Conservation (phyloP, 208 protist genomes). For the Strigomonas culicis region DNA sequence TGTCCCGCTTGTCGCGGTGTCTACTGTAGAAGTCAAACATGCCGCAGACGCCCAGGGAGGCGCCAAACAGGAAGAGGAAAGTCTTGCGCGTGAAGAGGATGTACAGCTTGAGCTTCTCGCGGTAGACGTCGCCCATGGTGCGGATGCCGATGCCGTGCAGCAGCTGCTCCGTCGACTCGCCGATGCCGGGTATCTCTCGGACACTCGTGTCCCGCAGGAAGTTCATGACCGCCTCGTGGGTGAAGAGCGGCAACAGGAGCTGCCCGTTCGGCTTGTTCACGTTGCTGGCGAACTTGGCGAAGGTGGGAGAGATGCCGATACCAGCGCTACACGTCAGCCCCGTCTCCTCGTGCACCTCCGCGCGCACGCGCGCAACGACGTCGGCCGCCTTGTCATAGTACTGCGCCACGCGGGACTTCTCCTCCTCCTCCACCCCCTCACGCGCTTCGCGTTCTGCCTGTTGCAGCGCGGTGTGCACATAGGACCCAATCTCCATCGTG, state of each 20-base stretch:
- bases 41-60: slow-evolving; percentile 43
- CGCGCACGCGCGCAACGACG: slow-evolving; percentile 49
- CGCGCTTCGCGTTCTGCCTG: neutral
- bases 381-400: slow-evolving; percentile 37
- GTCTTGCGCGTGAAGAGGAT: slow-evolving; percentile 64
- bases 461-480: slow-evolving; percentile 18
- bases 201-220: slow-evolving; percentile 39
- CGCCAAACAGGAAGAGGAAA: slow-evolving; percentile 51
- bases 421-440: neutral
- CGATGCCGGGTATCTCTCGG: slow-evolving; percentile 64
- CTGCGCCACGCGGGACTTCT: neutral
- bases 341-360: slow-evolving; percentile 35
- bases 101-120: slow-evolving; percentile 38
- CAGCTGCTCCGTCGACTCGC: slow-evolving; percentile 40
- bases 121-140: slow-evolving; percentile 56
- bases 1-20: slow-evolving; percentile 1
- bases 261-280: slow-evolving; percentile 93
- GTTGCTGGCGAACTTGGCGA: slow-evolving; percentile 90
- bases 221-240: slow-evolving; percentile 43
- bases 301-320: slow-evolving; percentile 64
- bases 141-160: slow-evolving; percentile 43
- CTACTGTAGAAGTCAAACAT: slow-evolving; percentile 28
- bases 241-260: slow-evolving; percentile 44
- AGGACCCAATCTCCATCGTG: slow-evolving; percentile 57
- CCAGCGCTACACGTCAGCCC: slow-evolving; percentile 73